Conservation (phyloP, 176 grass and related monocot genomes). For the Dactylis glomerata region DNA sequence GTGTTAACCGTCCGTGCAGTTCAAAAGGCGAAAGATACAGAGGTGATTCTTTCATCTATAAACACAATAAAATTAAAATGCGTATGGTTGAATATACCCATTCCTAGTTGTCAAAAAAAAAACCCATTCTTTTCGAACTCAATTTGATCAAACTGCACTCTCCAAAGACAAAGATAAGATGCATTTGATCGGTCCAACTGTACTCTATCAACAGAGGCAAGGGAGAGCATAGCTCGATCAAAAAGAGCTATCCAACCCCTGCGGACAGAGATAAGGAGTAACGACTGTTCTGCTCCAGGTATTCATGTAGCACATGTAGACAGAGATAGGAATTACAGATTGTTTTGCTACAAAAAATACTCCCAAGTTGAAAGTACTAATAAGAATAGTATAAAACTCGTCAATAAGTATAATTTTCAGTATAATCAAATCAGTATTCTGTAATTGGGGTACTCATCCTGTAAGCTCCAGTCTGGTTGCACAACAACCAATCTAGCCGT, state of each 20-base stretch:
- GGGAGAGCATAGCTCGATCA: neutral
- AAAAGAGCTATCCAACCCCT: neutral
- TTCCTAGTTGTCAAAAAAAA: too few species aligned
- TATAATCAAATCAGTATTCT: too few species aligned
- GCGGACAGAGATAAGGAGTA: neutral
- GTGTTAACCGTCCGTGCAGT: neutral
- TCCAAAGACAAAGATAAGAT: neutral
- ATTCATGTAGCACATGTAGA: neutral
- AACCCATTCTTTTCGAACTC: neutral
- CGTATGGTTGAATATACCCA: neutral
- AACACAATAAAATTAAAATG: neutral
- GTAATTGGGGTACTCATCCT: neutral
- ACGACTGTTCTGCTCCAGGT: neutral
- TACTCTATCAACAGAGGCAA: neutral
- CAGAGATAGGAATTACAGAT: neutral
- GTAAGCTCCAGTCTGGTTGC: neutral
- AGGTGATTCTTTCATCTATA: neutral
- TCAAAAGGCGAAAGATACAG: neutral
- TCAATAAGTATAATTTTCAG: neutral
- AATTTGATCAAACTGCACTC: neutral
- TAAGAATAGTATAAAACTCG: too few species aligned
- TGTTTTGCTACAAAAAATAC: neutral
- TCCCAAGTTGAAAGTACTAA: neutral
- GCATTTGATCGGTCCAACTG: neutral
- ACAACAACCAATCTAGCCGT: neutral